Evolutionary conservation across 2,329 filamentous ascomycete species (phyloP).

Genomic region (Fusarium citri): DNA sequence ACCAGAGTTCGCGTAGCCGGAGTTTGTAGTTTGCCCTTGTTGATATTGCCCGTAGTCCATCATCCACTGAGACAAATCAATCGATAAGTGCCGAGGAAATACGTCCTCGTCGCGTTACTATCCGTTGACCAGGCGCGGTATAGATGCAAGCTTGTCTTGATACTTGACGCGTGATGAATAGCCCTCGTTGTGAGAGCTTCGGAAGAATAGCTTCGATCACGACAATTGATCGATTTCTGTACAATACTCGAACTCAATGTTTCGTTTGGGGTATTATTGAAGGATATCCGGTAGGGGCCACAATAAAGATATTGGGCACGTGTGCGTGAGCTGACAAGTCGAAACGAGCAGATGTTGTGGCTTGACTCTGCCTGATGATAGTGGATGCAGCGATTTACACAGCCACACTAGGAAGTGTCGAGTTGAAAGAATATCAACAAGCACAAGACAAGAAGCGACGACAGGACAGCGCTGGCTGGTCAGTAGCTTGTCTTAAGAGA

Average conservation of each 20-base stretch:
- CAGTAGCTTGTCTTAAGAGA: constrained; percentile 43
- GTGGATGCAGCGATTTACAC: constrained; percentile 51
- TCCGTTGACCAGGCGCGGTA: constrained; percentile 35
- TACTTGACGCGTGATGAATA: constrained; percentile 23
- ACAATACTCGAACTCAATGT: constrained; percentile 50
- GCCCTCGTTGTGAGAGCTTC: constrained; percentile 19
- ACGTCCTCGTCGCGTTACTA: constrained; percentile 45
- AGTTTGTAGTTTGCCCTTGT: constrained; percentile 72
- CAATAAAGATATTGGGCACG: constrained; percentile 68
- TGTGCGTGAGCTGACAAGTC: constrained; percentile 72
- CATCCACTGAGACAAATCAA: constrained; percentile 56
- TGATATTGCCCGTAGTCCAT: constrained; percentile 82
- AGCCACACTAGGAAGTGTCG: constrained; percentile 57
- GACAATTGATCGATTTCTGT: constrained; percentile 43
- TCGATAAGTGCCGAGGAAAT: constrained; percentile 43
- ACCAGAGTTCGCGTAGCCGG: constrained; percentile 71
- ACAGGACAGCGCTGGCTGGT: constrained; percentile 41
- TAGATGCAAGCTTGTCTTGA: constrained; percentile 14
- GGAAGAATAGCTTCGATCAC: constrained; percentile 40
- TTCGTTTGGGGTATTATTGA: constrained; percentile 55
- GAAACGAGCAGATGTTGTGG: constrained; percentile 64
- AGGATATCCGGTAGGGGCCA: constrained; percentile 59
- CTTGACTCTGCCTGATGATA: constrained; percentile 49
- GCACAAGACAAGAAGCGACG: constrained; percentile 34
- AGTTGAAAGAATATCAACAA: constrained; percentile 21